phyloP scores from a whole-genome alignment of 352 stramenopile species.

The Peronospora belbahrii region DNA sequence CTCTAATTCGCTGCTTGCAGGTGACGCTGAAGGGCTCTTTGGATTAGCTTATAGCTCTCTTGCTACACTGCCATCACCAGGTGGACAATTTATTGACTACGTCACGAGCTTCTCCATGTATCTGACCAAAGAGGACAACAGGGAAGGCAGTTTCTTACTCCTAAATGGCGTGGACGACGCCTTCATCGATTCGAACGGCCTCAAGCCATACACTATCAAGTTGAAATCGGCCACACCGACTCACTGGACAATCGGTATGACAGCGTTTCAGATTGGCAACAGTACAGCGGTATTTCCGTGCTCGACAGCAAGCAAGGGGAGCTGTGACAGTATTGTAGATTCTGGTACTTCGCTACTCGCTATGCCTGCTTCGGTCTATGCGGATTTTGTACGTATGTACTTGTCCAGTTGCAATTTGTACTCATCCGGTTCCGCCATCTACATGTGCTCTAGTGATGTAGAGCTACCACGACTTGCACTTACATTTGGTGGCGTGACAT shows the following conservation, averaged over 20 bases:
- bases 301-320: conserved; percentile 15
- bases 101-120: conserved; percentile 68
- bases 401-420: conserved; percentile 33
- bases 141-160: conserved; percentile 53
- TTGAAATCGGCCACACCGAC: conserved; percentile 35
- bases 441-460: conserved; percentile 42
- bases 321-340: conserved; percentile 50
- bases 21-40: conserved; percentile 50
- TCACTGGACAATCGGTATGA: conserved; percentile 73
- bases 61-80: conserved; percentile 36
- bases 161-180: conserved; percentile 59
- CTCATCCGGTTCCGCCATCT: conserved; percentile 30
- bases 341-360: conserved; percentile 52
- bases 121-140: conserved; percentile 33
- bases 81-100: conserved; percentile 48
- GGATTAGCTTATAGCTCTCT: conserved; percentile 52
- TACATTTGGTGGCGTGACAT: conserved; percentile 49
- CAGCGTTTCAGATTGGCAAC: conserved; percentile 43
- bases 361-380: conserved; percentile 41
- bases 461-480: conserved; percentile 44
- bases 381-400: conserved; percentile 34
- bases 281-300: conserved; percentile 35
- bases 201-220: conserved; percentile 37
- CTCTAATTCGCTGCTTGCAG: conserved; percentile 31
- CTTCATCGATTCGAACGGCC: conserved; percentile 36